Base-by-base conservation (phyloP, 768 basidiomycete genomes). In the Cantharellus cinnabarinus region DNA sequence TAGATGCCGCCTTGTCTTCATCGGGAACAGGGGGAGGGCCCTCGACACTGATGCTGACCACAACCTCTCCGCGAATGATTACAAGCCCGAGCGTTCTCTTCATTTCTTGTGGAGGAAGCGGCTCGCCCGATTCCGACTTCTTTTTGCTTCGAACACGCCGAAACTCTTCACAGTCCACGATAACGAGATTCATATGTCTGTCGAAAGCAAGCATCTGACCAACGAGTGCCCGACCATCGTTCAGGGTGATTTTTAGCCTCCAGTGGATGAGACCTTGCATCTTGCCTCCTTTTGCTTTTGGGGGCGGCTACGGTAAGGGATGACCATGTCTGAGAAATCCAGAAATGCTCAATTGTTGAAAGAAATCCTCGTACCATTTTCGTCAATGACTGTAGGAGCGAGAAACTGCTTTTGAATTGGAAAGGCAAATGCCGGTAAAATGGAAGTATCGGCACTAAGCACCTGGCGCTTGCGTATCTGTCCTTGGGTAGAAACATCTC, bases 161-260 rank as follows among this genome's bases (percentile, higher is more conserved):
- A 69, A 98, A 99, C 72, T 99, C 95, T 71, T 99, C 95, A 68
- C 93, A 97, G 66, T 98, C 95, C 14, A 94, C 91, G 58, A 99
- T 74, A 51, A 99, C 95, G 65, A 99, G 77, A 73, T 99, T 99
- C 95, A 98, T 99, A 72, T 99, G 95, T 67, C 88, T 84, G 75
- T 99, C 95, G 70, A 97, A 99, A 57, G 95, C 95, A 70, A 99
- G 85, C 89, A 98, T 95, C 74, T 98, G 95, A 48, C 95, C 95
- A 52, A 88, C 89, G 66, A 98, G 75, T 59, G 86, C 80, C 70
- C 95, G 87, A 61, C 91, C 91, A 71, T 99, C 95, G 82, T 84
- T 95, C 72, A 98, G 83, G 61, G 91, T 95, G 61, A 98, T 83
- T 73, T 87, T 93, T 64, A 99, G 79, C 71, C 94, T 78, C 87